Conservation (phyloP, 257 asterid species). For the Penstemon davidsonii region DNA sequence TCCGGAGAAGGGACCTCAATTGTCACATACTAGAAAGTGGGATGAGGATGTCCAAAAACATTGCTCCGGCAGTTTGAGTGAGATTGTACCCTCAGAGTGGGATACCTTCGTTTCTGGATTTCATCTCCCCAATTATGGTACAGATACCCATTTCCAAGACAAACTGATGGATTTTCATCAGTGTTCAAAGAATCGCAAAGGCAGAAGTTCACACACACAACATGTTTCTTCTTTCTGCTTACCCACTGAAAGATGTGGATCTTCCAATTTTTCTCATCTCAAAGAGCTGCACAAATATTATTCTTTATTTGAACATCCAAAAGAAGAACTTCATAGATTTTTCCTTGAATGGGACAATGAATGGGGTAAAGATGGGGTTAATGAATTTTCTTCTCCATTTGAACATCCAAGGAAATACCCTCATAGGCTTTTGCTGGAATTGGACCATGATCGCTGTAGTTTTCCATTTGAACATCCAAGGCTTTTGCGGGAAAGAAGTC, state of each 20-base stretch:
- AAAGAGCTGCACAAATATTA: conserved; percentile 30
- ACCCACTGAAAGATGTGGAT: conserved; percentile 34
- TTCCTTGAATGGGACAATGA: too few species aligned
- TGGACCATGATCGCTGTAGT: conserved; percentile 31
- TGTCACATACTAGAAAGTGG: conserved; percentile 34
- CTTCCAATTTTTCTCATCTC: conserved; percentile 33
- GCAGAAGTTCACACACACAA: conserved; percentile 28
- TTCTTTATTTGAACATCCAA: conserved; percentile 10
- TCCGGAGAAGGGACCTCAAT: conserved; percentile 36
- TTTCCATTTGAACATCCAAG: too few species aligned
- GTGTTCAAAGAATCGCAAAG: conserved; percentile 25
- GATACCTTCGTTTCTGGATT: conserved; percentile 32
- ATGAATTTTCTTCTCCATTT: conserved; percentile 36
- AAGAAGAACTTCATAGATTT: too few species aligned
- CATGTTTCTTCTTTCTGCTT: conserved; percentile 38
- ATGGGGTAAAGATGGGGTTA: too few species aligned
- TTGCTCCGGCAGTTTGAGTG: conserved; percentile 33
- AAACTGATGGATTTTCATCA: conserved; percentile 30
- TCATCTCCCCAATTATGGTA: conserved; percentile 28
- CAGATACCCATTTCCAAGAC: conserved; percentile 31
- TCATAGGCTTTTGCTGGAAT: conserved; percentile 40
- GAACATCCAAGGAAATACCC: conserved; percentile 38
- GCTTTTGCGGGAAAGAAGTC: too few species aligned
- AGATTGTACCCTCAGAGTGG: conserved; percentile 34
- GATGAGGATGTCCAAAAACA: conserved; percentile 34